Conservation (phyloP, 108 stramenopile species). For the Poteriospumella lacustris region DNA sequence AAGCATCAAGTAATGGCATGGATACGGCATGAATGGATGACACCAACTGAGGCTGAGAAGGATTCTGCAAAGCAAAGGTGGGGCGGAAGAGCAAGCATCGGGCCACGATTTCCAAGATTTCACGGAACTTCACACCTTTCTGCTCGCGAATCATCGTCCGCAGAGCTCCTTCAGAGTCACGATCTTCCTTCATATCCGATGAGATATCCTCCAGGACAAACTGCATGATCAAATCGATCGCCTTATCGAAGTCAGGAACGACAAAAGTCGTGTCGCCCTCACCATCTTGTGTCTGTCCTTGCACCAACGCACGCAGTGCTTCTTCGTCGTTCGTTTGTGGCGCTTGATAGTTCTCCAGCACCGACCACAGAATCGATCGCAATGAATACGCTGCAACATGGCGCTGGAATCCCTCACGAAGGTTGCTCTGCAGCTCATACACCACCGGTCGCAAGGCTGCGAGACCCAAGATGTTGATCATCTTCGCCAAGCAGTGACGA, state of each 20-base stretch:
- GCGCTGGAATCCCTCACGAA: constrained; percentile 78
- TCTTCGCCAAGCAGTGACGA: constrained; percentile 70
- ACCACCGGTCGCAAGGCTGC: constrained; percentile 66
- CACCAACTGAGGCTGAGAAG: constrained; percentile 35
- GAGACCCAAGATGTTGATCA: constrained; percentile 65
- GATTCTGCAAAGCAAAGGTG: constrained; percentile 37
- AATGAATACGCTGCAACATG: constrained; percentile 47
- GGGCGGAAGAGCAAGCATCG: constrained; percentile 45
- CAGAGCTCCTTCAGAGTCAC: constrained; percentile 37
- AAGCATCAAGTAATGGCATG: constrained; percentile 36
- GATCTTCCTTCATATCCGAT: constrained; percentile 36
- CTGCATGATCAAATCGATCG: constrained; percentile 34
- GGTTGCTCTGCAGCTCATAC: constrained; percentile 60
- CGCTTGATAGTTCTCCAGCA: constrained; percentile 36
- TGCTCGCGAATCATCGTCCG: constrained; percentile 12
- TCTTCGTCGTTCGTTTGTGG: not conserved
- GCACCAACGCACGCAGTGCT: not conserved
- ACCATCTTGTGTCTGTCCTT: not conserved
- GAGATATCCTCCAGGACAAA: constrained; percentile 48
- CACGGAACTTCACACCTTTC: constrained; percentile 41
- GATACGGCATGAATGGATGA: constrained; percentile 49
- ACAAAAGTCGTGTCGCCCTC: not conserved
- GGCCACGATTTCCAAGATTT: constrained; percentile 44
- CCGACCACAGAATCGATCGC: constrained; percentile 34
- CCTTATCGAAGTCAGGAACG: constrained; percentile 37